phyloP scores from a whole-genome alignment of 169 alveolate genomes.

The Babesia ovata region DNA sequence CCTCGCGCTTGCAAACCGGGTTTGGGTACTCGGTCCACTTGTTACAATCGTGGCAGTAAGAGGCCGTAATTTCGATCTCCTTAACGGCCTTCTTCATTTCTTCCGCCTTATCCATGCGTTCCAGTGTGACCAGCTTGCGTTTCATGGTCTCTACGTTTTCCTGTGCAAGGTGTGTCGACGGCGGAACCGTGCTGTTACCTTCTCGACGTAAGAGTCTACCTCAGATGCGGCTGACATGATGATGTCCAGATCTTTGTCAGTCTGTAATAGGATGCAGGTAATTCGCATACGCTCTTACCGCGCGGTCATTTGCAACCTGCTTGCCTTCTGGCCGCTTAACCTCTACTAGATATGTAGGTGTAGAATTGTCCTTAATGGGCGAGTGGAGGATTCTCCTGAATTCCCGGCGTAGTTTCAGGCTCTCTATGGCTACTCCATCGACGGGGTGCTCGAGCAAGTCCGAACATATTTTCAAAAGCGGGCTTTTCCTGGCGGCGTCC shows the following conservation, averaged over 20 bases:
- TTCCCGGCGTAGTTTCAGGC: conserved; percentile 53
- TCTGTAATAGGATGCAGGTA: background rate
- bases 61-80: conserved; percentile 14
- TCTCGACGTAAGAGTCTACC: conserved; percentile 38
- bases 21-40: conserved; percentile 27
- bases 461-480: conserved; percentile 33
- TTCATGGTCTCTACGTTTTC: conserved; percentile 20
- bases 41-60: conserved; percentile 43
- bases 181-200: conserved; percentile 4
- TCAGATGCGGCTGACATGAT: conserved; percentile 27
- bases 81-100: conserved; percentile 39
- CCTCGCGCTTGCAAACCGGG: conserved; percentile 41
- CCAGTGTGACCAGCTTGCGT: conserved; percentile 7
- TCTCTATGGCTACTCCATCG: conserved; percentile 52
- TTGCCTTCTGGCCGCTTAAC: background rate
- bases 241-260: conserved; percentile 32
- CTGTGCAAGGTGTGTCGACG: conserved; percentile 1
- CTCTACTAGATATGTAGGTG: conserved; percentile 1
- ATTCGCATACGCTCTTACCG: background rate
- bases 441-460: conserved; percentile 57
- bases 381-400: conserved; percentile 4
- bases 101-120: conserved; percentile 36
- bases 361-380: background rate
- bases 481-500: conserved; percentile 16
- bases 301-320: background rate